Evolutionary conservation across 2,329 filamentous ascomycete genomes (phyloP), one percentile per base, ranked within the genome.

Genomic region (Clonostachys chloroleuca): DNA sequence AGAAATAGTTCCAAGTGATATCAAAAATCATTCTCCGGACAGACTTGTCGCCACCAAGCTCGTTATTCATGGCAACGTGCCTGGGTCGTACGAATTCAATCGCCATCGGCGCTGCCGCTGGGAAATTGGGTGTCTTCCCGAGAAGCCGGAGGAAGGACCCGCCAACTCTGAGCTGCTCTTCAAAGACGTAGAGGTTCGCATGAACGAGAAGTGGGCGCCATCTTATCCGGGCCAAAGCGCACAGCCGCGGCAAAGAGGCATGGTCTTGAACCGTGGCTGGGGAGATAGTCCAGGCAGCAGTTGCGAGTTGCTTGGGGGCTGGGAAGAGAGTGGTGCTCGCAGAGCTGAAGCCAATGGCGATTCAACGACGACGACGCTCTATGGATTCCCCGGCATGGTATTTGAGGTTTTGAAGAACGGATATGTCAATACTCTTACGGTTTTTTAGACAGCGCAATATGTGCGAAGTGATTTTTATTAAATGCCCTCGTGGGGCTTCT

Each of bases 341-440:
- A 78, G 66, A 62, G 74, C 65, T 61, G 84, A 77, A 42, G 68
- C 73, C 4, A 74, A 64, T 41, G 76, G 78, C 37, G 79, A 83
- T 55, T 80, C 79, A 50, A 83, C 79, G 47, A 96, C 92, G 14
- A 92, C 92, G 12, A 92, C 92, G 51, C 68, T 99, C 30, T 97
- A 90, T 69, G 92, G 92, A 2, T 96, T 96, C 59, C 92, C 94
- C 0, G 92, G 94, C 0, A 70, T 97, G 65, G 83, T 96, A 42
- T 97, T 99, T 70, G 94, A 99, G 69, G 92, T 99, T 30, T 69
- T 97, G 65, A 92, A 89, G 81, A 96, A 95, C 61, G 91, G 89
- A 5, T 86, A 83, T 51, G 88, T 99, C 20, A 95, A 90, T 65
- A 87, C 89, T 24, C 74, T 97, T 63, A 97, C 92, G 10, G 84